Conservation (phyloP, 257 asterid genomes). For the Solanum dulcamara region DNA sequence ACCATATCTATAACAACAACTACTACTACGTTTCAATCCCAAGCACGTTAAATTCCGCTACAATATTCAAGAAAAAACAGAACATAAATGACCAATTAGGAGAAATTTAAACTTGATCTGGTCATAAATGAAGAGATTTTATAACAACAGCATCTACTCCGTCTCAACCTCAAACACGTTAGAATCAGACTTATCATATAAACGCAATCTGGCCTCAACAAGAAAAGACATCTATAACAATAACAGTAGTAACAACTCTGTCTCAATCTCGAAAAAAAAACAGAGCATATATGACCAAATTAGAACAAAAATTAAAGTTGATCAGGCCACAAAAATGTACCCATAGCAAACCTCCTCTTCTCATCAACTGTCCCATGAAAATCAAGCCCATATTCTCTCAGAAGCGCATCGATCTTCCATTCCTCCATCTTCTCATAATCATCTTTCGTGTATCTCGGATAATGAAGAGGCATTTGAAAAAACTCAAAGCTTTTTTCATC, state of each 20-base stretch:
- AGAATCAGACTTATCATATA: not conserved
- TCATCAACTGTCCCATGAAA: slow-evolving; percentile 24
- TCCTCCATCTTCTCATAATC: slow-evolving; percentile 36
- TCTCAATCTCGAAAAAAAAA: not conserved
- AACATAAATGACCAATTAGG: no score
- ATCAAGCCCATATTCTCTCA: slow-evolving; percentile 26
- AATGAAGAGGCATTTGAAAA: slow-evolving; percentile 22
- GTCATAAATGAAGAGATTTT: no score
- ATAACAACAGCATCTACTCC: no score
- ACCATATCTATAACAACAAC: not conserved
- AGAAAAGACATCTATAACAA: not conserved
- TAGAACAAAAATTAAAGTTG: slow-evolving; percentile 7
- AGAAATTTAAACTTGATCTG: no score
- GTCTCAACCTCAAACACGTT: no score
- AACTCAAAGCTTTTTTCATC: not conserved
- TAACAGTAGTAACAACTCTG: not conserved
- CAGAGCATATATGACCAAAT: not conserved
- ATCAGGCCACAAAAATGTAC: slow-evolving; percentile 48
- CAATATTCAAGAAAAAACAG: no score
- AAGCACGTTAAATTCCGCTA: no score
- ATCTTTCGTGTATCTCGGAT: slow-evolving; percentile 8
- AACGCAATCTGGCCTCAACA: not conserved
- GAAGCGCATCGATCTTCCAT: slow-evolving; percentile 27
- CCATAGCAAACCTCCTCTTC: slow-evolving; percentile 42
- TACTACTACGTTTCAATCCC: no score